phyloP scores from a whole-genome alignment of 192 early-diverging fungal genomes.

The Coemansia sp. region DNA sequence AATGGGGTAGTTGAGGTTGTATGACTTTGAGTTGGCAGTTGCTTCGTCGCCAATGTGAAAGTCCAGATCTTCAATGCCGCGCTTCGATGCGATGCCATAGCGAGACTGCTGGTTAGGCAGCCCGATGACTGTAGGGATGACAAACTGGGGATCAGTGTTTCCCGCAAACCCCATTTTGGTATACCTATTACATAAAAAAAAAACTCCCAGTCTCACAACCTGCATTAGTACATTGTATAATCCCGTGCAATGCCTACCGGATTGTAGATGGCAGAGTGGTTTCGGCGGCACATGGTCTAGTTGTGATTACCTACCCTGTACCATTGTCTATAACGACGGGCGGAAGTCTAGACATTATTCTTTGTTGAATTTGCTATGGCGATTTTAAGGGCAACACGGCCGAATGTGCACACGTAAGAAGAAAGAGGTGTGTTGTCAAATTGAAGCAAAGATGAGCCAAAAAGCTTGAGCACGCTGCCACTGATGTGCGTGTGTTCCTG shows the following conservation, averaged over 20 bases:
- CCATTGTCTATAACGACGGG: constrained; percentile 98
- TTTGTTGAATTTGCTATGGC: not conserved
- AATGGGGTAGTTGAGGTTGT: constrained; percentile 88
- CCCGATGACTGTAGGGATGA: constrained; percentile 94
- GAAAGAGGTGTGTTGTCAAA: not conserved
- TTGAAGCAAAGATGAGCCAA: constrained; percentile 1
- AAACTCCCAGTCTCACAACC: constrained; percentile 21
- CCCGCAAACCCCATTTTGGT: constrained; percentile 99
- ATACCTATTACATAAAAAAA: constrained; percentile 58
- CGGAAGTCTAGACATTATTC: constrained; percentile 56
- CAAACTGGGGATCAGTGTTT: constrained; percentile 95
- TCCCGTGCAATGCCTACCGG: too few species aligned
- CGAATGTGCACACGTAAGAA: not conserved
- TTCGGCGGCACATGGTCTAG: not conserved
- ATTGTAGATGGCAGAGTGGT: not conserved
- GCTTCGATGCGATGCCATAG: constrained; percentile 87
- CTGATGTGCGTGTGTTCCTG: not conserved
- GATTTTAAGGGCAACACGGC: not conserved
- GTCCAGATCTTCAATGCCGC: constrained; percentile 96
- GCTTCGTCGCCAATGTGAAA: constrained; percentile 98
- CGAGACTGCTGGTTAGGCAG: constrained; percentile 51
- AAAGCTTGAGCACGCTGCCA: not conserved
- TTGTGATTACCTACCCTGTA: constrained; percentile 72
- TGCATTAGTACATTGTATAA: constrained; percentile 15
- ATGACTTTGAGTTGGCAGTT: constrained; percentile 83